Evolutionary conservation across 495 filamentous ascomycete genomes (phyloP).

Genomic region (Penicillium cinerascens): DNA sequence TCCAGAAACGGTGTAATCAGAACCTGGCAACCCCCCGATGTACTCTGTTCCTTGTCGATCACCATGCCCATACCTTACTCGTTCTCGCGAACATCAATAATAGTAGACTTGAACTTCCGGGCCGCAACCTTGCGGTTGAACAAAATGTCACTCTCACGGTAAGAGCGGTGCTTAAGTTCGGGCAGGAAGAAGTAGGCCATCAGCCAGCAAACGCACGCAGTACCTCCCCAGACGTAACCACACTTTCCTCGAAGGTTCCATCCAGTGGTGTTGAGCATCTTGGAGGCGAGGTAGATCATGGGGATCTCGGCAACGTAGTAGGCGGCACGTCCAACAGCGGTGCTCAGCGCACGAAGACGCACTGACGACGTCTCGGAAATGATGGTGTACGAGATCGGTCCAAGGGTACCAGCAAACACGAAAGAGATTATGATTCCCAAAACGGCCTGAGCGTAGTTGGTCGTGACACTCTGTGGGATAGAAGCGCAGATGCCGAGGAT

Average conservation of each 20-base stretch:
- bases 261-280: slow-evolving; percentile 43
- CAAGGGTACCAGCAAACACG: slow-evolving; percentile 41
- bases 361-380: slow-evolving; percentile 56
- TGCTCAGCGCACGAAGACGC: slow-evolving; percentile 49
- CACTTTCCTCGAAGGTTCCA: slow-evolving; percentile 33
- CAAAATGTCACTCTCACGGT: slow-evolving; percentile 43
- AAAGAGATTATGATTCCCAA: slow-evolving; percentile 52
- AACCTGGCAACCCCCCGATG: no score
- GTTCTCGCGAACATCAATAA: slow-evolving; percentile 49
- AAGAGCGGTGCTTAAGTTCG: slow-evolving; percentile 36
- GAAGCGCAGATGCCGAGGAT: slow-evolving; percentile 46
- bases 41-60: no score
- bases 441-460: slow-evolving; percentile 45
- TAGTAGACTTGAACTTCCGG: slow-evolving; percentile 40
- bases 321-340: slow-evolving; percentile 48
- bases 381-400: slow-evolving; percentile 53
- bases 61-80: slow-evolving; percentile 33
- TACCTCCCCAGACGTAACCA: slow-evolving; percentile 36
- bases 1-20: no score
- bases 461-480: slow-evolving; percentile 26
- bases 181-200: slow-evolving; percentile 31
- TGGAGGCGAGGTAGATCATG: slow-evolving; percentile 47
- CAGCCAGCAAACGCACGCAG: slow-evolving; percentile 21
- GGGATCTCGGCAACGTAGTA: slow-evolving; percentile 47
- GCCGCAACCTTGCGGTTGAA: slow-evolving; percentile 34